Evolutionary conservation across 73 alveolate species (phyloP).

Genomic region (Uronychia binucleata): DNA sequence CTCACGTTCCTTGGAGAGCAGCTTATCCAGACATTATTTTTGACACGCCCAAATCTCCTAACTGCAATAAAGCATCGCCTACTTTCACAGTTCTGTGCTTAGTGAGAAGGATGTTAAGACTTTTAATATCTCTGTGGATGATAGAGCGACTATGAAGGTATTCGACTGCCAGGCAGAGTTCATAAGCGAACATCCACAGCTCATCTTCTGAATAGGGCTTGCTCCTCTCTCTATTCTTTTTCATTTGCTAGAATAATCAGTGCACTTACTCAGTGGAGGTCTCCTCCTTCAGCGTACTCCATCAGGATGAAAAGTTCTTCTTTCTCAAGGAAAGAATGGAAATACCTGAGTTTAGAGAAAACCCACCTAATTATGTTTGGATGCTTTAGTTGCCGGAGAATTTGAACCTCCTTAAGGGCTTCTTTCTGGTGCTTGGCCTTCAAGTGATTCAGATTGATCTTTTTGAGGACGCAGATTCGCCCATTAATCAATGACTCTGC

Average conservation of each 20-base stretch:
- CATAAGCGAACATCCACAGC: conserved; percentile 86
- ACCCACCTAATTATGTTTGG: conserved; percentile 64
- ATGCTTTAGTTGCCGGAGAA: conserved; percentile 71
- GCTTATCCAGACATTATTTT: conserved; percentile 71
- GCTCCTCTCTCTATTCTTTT: conserved; percentile 62
- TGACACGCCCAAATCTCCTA: conserved; percentile 86
- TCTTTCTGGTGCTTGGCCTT: conserved; percentile 68
- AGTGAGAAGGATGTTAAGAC: conserved; percentile 86
- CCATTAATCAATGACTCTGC: conserved; percentile 73
- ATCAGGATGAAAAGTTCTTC: conserved; percentile 82
- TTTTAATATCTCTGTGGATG: conserved; percentile 93
- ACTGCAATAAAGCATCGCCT: not conserved
- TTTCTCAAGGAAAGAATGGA: conserved; percentile 71
- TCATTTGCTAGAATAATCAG: conserved; percentile 31
- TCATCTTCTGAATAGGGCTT: conserved; percentile 73
- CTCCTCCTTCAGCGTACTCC: conserved; percentile 94
- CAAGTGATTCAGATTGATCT: conserved; percentile 59
- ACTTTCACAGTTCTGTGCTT: conserved; percentile 72
- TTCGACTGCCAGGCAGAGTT: conserved; percentile 89
- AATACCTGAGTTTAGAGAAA: conserved; percentile 27
- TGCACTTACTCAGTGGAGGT: conserved; percentile 74
- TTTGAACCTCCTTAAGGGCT: conserved; percentile 77
- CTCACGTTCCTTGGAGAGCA: conserved; percentile 72
- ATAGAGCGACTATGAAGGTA: conserved; percentile 86
- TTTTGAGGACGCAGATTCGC: conserved; percentile 74